Base-by-base conservation (phyloP, 192 early-diverging fungal species). In the Spinellus fusiger region DNA sequence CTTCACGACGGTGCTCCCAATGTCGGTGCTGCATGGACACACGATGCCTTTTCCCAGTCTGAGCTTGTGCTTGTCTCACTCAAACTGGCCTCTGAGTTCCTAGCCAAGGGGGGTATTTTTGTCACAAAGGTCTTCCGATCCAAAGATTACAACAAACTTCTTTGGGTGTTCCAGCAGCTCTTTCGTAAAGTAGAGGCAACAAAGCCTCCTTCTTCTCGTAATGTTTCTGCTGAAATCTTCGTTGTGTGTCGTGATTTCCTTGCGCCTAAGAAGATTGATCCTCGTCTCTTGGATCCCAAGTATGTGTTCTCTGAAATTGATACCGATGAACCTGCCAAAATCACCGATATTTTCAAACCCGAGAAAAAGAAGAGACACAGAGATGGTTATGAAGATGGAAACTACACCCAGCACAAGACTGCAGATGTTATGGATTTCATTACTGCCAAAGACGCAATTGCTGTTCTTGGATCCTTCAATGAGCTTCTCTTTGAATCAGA, bases 1-100 rank as follows among this genome's bases (percentile, higher is more conserved):
- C 84, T 99, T 49, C 95, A 99, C 79, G 96, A 99, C 69, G 96
- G 96, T 83, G 96, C 96, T 37, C 96, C 96, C 46, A 99, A 99
- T 65, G 94, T 97, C 59, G 96, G 96, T 74, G 77, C 86, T 46
- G 90, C 91, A 55, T 99, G 96, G 96, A 67, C 86, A 22, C 94
- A 97, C 52, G 96, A 99, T 77, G 96, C 96, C 22, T 99, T 90
- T 81, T 85, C 89, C 53, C 96, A 99, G 75, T 84, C 89, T 7
- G 95, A 97, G 71, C 82, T 99, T 35, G 89, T 91, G 58, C 75
- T 99, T 65, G 89, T 91, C 64, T 87, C 96, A 12, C 70, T 96
- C 35, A 94, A 95, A 76, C 84, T 99, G 25, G 95, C 96, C 0
- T 88, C 89, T 0, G 93, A 95, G 73, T 99, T 97, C 59, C 71